Base-by-base conservation (phyloP, 1,284 basidiomycete species). In the Pterula multifida region DNA sequence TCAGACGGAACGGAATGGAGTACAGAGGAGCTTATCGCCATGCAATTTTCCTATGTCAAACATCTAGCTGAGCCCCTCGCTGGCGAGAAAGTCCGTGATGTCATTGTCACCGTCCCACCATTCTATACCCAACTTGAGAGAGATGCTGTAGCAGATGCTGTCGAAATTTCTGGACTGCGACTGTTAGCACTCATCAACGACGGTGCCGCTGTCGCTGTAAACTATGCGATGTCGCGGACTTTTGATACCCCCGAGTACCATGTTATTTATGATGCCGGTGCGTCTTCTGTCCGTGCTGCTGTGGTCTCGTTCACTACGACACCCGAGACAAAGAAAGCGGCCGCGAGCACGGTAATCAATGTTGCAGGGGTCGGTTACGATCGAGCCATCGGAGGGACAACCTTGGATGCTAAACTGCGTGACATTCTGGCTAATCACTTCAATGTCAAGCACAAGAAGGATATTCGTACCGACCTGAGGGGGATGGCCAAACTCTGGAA, bases 401-500 rank as follows among this genome's bases (percentile, higher is more conserved):
- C 88, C 61, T 73, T 98, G 36, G 92, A 98, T 62, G 75, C 84
- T 39, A 78, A 88, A 22, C 63, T 98, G 55, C 77, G 90, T 48
- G 88, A 97, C 48, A 74, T 93, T 51, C 75, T 99, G 48, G 70
- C 85, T 11, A 76, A 78, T 39, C 77, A 78, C 52, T 96, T 97
- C 65, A 77, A 87, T 58, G 64, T 69, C 50, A 85, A 82, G 63
- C 69, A 82, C 56, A 74, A 75, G 57, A 76, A 71, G 61, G 74
- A 81, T 55, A 73, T 86, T 44, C 72, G 78, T 22, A 72, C 74
- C 56, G 90, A 97, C 63, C 80, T 81, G 60, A 78, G 85, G 53
- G 93, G 88, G 1, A 87, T 97, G 85, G 87, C 90, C 2, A 94
- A 94, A 66, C 68, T 98, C 15, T 85, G 89, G 76, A 93, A 92